These are phyloP conservation scores for Cynara cardunculus DNA, from an alignment of 129 eudicot genomes.

Conservation along the genomic window DNA sequence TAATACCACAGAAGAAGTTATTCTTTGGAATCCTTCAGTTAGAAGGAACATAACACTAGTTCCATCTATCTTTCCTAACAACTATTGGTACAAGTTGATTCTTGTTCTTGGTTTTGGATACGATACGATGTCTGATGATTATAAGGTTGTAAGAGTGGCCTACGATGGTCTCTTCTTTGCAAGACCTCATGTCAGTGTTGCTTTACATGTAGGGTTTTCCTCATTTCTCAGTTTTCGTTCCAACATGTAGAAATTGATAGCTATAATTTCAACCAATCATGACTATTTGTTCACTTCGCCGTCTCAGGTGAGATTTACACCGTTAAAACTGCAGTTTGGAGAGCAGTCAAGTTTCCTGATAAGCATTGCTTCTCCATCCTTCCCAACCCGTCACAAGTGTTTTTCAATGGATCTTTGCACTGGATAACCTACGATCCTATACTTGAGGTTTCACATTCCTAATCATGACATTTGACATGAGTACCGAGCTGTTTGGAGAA, in stretches of 20 bases:
- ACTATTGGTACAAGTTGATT: background rate
- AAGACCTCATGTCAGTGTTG: background rate
- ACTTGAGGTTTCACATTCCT: background rate
- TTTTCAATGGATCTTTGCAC: background rate
- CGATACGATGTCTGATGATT: background rate
- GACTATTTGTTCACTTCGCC: background rate
- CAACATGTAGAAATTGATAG: background rate
- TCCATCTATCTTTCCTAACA: background rate
- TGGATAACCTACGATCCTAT: background rate
- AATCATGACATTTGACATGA: constrained; percentile 11
- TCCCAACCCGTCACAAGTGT: background rate
- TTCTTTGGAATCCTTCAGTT: background rate
- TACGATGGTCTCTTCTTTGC: background rate
- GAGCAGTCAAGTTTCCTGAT: background rate
- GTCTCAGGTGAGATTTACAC: background rate
- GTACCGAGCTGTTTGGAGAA: background rate
- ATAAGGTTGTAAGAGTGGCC: background rate
- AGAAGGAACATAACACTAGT: background rate
- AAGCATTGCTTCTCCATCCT: background rate
- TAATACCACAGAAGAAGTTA: background rate
- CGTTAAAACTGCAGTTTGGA: background rate
- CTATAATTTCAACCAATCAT: background rate
- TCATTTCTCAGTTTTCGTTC: background rate
- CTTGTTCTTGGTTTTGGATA: background rate
- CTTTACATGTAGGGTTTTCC: background rate